These are phyloP conservation scores for Penicillium salamii DNA, from an alignment of 495 filamentous ascomycete genomes.

Conservation along the genomic window DNA sequence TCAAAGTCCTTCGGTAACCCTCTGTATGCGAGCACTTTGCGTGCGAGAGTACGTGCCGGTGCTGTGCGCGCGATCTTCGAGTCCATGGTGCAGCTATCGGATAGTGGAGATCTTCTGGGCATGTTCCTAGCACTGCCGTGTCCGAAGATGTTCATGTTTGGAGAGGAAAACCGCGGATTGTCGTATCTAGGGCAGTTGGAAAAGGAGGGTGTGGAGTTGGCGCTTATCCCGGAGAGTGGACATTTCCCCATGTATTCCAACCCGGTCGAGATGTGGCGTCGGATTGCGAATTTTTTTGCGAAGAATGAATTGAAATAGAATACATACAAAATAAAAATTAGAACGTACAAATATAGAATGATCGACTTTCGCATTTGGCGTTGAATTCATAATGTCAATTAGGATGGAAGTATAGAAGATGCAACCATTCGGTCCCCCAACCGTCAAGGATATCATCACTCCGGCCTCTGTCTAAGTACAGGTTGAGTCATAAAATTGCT, in stretches of 20 bases:
- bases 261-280: slow-evolving; percentile 24
- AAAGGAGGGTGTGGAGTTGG: slow-evolving; percentile 23
- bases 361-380: too few relatives aligned
- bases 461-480: too few relatives aligned
- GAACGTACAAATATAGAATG: too few relatives aligned
- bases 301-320: too few relatives aligned
- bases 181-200: slow-evolving; percentile 18
- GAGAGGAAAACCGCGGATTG: slow-evolving; percentile 15
- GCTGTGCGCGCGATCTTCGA: slow-evolving; percentile 21
- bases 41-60: slow-evolving; percentile 11
- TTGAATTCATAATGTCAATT: too few relatives aligned
- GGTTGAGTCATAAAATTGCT: too few relatives aligned
- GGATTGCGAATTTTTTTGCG: slow-evolving; percentile 16
- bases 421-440: too few relatives aligned
- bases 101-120: slow-evolving; percentile 17
- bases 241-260: slow-evolving; percentile 34
- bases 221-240: slow-evolving; percentile 20
- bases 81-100: slow-evolving; percentile 24
- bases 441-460: too few relatives aligned
- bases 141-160: slow-evolving; percentile 27
- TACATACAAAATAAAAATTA: too few relatives aligned
- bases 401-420: too few relatives aligned
- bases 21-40: slow-evolving; percentile 21
- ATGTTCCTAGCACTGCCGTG: slow-evolving; percentile 17
- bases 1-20: slow-evolving; percentile 12